phyloP scores from a whole-genome alignment of 345 rosid species.

The Aquilaria yunnanensis region DNA sequence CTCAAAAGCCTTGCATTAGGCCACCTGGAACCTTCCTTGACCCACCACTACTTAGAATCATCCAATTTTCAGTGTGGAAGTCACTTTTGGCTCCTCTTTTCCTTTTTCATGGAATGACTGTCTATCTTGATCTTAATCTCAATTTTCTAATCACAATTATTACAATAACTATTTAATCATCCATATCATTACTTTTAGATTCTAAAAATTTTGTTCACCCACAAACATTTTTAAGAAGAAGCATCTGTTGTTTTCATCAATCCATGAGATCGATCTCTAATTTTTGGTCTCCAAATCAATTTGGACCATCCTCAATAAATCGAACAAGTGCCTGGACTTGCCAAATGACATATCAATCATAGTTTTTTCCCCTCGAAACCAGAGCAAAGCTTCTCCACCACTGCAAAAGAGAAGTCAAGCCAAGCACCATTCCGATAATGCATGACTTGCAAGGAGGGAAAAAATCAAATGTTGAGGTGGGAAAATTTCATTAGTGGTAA shows the following conservation, averaged over 20 bases:
- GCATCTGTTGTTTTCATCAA: constrained; percentile 32
- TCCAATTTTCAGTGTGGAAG: constrained; percentile 13
- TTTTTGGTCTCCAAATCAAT: constrained; percentile 26
- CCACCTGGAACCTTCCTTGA: constrained; percentile 18
- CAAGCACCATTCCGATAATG: constrained; percentile 27
- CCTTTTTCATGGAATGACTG: constrained; percentile 20
- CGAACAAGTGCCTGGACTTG: constrained; percentile 32
- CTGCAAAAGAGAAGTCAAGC: constrained; percentile 25
- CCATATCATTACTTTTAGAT: background rate
- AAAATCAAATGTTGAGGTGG: too few species aligned
- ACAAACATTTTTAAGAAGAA: constrained; percentile 26
- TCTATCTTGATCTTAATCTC: constrained; percentile 15
- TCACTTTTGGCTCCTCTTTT: constrained; percentile 27
- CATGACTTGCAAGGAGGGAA: constrained; percentile 23
- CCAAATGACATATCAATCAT: constrained; percentile 16
- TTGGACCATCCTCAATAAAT: constrained; percentile 38
- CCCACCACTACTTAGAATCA: constrained; percentile 17
- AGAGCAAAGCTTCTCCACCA: constrained; percentile 15
- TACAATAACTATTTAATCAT: background rate
- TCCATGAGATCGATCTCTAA: constrained; percentile 41
- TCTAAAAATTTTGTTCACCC: constrained; percentile 8
- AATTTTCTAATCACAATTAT: constrained; percentile 5
- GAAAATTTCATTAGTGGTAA: too few species aligned
- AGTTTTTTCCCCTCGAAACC: constrained; percentile 25
- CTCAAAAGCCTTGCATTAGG: constrained; percentile 18